These are phyloP conservation scores for Nicotiana attenuata DNA, from an alignment of 257 asterid species.

Conservation along the genomic window DNA sequence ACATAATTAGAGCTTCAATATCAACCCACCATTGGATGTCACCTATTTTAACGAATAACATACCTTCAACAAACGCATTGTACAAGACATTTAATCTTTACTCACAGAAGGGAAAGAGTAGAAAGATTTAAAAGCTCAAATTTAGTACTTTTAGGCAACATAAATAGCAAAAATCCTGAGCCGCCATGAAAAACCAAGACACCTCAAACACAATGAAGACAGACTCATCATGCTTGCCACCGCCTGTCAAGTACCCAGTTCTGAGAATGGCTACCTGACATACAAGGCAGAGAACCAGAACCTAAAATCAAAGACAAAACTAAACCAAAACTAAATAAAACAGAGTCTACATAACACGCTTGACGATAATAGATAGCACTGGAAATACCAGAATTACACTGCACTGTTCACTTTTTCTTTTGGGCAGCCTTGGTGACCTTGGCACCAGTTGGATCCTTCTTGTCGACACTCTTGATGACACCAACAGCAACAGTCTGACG, in stretches of 20 bases:
- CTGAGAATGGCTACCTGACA: neutral
- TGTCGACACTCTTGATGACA: neutral
- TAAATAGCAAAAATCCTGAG: neutral
- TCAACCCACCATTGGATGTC: no score
- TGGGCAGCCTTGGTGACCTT: conserved; percentile 3
- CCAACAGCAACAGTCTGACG: conserved; percentile 6
- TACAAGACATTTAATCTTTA: no score
- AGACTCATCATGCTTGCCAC: neutral
- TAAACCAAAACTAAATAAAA: neutral
- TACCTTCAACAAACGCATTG: no score
- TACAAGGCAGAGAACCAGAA: neutral
- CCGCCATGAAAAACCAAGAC: neutral
- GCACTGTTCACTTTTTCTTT: conserved; percentile 3
- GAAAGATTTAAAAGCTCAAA: neutral
- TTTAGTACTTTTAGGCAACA: neutral
- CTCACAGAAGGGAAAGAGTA: neutral
- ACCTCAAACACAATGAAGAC: neutral
- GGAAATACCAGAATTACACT: neutral
- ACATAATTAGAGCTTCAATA: no score
- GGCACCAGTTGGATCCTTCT: conserved; percentile 10
- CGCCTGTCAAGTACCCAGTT: conserved; percentile 4
- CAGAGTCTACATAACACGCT: neutral
- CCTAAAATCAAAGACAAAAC: neutral
- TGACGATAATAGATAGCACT: neutral
- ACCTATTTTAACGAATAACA: no score